phyloP scores from a whole-genome alignment of 306 rosid genomes.

The Cucumis melo region DNA sequence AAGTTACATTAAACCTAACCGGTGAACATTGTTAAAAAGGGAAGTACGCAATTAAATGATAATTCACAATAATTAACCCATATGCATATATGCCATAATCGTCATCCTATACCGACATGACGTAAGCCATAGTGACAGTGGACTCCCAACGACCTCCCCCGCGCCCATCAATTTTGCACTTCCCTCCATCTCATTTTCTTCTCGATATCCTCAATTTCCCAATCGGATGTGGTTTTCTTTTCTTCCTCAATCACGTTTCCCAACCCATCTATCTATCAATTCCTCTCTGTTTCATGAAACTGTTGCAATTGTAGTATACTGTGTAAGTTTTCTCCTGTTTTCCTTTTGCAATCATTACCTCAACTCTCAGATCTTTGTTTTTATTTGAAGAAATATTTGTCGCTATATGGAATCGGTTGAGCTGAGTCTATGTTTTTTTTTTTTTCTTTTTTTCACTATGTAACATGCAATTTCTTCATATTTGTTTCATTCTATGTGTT shows the following conservation, averaged over 20 bases:
- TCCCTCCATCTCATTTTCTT: not conserved
- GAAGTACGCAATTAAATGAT: not conserved
- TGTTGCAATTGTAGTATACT: not conserved
- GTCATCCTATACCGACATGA: not conserved
- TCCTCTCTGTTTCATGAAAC: not conserved
- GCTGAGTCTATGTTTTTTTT: not conserved
- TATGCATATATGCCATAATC: not conserved
- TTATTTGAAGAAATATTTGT: not conserved
- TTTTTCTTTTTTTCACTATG: not conserved
- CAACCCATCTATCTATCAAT: not conserved
- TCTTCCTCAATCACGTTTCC: not conserved
- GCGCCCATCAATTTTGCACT: not conserved
- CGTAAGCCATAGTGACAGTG: not conserved
- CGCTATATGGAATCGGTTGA: not conserved
- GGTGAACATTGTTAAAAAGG: not conserved
- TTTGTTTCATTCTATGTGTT: not conserved
- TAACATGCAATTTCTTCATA: not conserved
- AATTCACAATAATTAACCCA: not conserved
- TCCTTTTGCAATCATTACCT: not conserved
- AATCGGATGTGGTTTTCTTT: not conserved
- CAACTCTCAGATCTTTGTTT: not conserved
- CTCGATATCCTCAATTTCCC: not conserved
- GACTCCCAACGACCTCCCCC: not conserved
- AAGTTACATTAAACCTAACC: not conserved
- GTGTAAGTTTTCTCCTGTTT: not conserved